Conservation (phyloP, 768 basidiomycete species). For the Boletus coccyginus region DNA sequence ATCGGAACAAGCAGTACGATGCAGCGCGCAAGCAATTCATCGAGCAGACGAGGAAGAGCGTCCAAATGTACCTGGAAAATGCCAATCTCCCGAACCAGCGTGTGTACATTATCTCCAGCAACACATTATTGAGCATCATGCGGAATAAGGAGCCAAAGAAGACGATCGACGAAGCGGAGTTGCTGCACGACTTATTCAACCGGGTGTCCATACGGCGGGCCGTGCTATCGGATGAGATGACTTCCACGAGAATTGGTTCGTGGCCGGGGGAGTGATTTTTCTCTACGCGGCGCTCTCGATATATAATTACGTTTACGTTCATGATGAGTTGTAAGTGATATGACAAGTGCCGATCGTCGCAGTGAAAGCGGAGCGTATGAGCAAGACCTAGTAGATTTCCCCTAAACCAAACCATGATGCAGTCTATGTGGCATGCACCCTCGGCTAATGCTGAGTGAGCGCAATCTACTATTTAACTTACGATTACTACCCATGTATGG, state of each 20-base stretch:
- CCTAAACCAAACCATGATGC: too few relatives aligned
- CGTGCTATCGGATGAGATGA: neutral
- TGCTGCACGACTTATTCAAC: constrained; percentile 2
- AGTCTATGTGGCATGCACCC: too few relatives aligned
- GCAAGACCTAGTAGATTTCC: too few relatives aligned
- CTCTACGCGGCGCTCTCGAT: neutral
- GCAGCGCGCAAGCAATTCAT: constrained; percentile 19
- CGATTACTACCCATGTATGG: too few relatives aligned
- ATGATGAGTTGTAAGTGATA: neutral
- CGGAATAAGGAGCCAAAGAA: neutral
- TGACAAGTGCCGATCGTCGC: too few relatives aligned
- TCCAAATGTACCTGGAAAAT: constrained; percentile 12
- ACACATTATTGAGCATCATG: constrained; percentile 9
- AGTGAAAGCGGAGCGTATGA: too few relatives aligned
- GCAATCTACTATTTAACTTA: too few relatives aligned
- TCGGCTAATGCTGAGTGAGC: too few relatives aligned
- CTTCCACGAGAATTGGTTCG: too few relatives aligned
- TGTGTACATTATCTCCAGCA: constrained; percentile 27
- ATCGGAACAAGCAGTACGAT: constrained; percentile 1
- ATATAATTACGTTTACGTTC: too few relatives aligned
- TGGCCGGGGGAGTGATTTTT: neutral
- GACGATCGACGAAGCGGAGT: constrained; percentile 4
- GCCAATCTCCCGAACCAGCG: constrained; percentile 16
- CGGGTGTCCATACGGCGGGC: neutral
- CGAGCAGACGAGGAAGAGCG: constrained; percentile 17